These are phyloP conservation scores for Takashimella tepidaria DNA, from an alignment of 1,284 basidiomycete species.

Conservation along the genomic window DNA sequence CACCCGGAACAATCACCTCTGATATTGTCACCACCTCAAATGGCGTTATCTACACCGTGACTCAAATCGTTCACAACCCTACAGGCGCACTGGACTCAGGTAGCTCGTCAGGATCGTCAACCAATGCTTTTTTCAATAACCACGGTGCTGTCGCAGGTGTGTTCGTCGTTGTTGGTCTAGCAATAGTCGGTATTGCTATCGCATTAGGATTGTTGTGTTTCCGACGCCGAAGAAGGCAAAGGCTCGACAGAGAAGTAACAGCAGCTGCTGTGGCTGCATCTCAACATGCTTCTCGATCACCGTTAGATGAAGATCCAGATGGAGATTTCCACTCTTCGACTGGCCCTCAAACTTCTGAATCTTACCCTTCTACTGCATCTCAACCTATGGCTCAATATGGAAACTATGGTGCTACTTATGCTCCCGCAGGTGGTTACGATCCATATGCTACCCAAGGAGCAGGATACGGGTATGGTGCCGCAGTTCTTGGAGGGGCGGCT, in stretches of 20 bases:
- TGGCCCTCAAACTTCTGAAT: slow-evolving; percentile 29
- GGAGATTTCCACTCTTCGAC: slow-evolving; percentile 34
- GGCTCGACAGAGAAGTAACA: slow-evolving; percentile 47
- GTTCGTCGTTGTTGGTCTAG: slow-evolving; percentile 50
- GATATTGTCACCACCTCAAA: slow-evolving; percentile 34
- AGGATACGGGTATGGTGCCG: not conserved
- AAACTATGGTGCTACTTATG: slow-evolving; percentile 41
- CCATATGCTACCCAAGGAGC: slow-evolving; percentile 28
- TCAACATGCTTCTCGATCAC: slow-evolving; percentile 35
- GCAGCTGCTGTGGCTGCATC: slow-evolving; percentile 48
- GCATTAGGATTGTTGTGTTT: slow-evolving; percentile 46
- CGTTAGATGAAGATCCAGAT: slow-evolving; percentile 43
- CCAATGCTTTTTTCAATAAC: slow-evolving; percentile 45
- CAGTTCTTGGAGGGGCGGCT: slow-evolving; percentile 15
- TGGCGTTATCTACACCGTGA: slow-evolving; percentile 43
- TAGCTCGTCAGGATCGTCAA: slow-evolving; percentile 23
- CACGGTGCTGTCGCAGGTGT: slow-evolving; percentile 48
- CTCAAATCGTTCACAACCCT: slow-evolving; percentile 44
- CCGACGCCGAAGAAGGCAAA: slow-evolving; percentile 39
- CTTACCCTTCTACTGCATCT: slow-evolving; percentile 41
- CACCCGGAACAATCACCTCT: slow-evolving; percentile 38
- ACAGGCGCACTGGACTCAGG: slow-evolving; percentile 41
- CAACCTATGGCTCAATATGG: slow-evolving; percentile 47
- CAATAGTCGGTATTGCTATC: slow-evolving; percentile 42
- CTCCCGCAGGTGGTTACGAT: slow-evolving; percentile 43